Percentiles rank a stretch among this genome's conserved stretches.
Conservation (phyloP, 192 early-diverging fungal genomes). For the Gryganskiella cystojenkinii region DNA sequence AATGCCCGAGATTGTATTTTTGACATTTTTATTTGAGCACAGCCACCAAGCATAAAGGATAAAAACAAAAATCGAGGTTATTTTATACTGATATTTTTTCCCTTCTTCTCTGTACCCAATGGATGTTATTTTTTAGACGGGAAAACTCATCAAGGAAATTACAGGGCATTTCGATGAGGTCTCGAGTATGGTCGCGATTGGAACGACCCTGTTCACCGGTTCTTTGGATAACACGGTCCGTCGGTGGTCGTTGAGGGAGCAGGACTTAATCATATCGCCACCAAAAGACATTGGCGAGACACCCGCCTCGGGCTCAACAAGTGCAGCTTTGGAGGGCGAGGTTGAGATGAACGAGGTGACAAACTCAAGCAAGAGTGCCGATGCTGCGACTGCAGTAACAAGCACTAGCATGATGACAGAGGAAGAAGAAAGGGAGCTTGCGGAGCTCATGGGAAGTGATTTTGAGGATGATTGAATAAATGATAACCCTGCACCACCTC, state of each 20-base stretch:
- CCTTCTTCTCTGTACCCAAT: not conserved
- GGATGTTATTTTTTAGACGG: too few relatives aligned
- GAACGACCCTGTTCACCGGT: conserved; percentile 77
- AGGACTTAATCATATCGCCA: conserved; percentile 7
- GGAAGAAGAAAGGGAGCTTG: conserved; percentile 92
- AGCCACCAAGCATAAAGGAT: conserved; percentile 12
- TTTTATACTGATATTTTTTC: not conserved
- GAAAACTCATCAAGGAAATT: conserved; percentile 78
- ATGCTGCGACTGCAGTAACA: not conserved
- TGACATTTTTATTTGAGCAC: not conserved
- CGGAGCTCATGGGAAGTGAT: conserved; percentile 84
- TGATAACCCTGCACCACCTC: not conserved
- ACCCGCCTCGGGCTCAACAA: not conserved
- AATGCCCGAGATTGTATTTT: not conserved
- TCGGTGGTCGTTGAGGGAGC: conserved; percentile 68
- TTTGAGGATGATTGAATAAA: conserved; percentile 51
- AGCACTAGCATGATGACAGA: conserved; percentile 76
- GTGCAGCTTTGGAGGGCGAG: conserved; percentile 5
- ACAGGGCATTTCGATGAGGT: conserved; percentile 94
- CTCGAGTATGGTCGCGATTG: conserved; percentile 67
- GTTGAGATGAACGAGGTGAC: conserved; percentile 13
- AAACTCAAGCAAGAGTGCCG: too few relatives aligned
- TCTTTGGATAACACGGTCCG: conserved; percentile 90
- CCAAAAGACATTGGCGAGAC: conserved; percentile 15
- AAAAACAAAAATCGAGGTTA: conserved; percentile 1